phyloP scores from a whole-genome alignment of 2,329 filamentous ascomycete species.

The Paraconiothyrium brasiliense region DNA sequence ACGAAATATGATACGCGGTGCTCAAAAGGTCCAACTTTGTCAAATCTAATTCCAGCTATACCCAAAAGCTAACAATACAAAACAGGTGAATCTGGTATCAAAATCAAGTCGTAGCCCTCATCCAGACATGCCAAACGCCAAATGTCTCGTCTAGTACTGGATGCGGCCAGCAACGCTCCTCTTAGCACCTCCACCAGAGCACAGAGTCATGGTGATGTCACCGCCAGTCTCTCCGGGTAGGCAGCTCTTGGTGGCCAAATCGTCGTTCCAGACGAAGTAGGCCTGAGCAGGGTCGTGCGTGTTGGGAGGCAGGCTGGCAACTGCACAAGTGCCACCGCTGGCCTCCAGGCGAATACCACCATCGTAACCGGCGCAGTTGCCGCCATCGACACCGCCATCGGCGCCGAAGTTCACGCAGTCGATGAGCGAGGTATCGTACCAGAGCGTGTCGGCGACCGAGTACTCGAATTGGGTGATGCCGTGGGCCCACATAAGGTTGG shows the following conservation, averaged over 20 bases:
- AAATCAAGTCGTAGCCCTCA: conserved; percentile 2
- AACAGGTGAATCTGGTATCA: background rate
- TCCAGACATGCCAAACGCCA: background rate
- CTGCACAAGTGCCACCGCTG: conserved; percentile 15
- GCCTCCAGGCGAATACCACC: conserved; percentile 18
- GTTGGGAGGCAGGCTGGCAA: conserved; percentile 12
- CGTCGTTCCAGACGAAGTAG: conserved; percentile 20
- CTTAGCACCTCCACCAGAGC: conserved; percentile 15
- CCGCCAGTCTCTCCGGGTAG: conserved; percentile 12
- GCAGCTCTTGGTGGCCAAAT: conserved; percentile 20
- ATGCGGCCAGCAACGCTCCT: conserved; percentile 18
- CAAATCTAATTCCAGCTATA: background rate
- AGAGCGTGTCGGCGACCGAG: conserved; percentile 20
- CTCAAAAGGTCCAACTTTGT: background rate
- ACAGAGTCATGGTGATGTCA: conserved; percentile 19
- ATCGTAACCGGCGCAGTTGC: conserved; percentile 21
- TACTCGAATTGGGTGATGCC: conserved; percentile 30
- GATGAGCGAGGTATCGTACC: conserved; percentile 28
- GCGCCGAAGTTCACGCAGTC: conserved; percentile 21
- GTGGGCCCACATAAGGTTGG: conserved; percentile 11
- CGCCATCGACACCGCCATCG: conserved; percentile 15
- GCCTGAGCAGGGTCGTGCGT: conserved; percentile 18
- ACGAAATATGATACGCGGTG: background rate
- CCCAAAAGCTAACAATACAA: conserved; percentile 3
- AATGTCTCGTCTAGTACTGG: conserved; percentile 12